Evolutionary conservation across 176 grass and related monocot species (phyloP), one percentile per base, ranked within the genome.

Genomic region (Cenchrus purpureus): DNA sequence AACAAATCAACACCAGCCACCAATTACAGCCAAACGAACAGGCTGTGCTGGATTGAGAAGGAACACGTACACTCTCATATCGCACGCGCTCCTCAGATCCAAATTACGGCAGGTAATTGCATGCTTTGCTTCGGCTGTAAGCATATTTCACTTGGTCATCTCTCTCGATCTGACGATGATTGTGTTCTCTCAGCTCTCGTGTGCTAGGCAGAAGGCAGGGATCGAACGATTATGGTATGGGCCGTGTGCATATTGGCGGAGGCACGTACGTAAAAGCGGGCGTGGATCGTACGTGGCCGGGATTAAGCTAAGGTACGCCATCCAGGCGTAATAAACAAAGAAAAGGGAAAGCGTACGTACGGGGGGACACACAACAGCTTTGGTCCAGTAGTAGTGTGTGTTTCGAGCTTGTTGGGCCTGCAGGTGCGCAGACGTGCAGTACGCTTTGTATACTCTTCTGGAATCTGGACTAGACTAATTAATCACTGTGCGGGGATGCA

Each of bases 81-180:
- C 48, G 10, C 48, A 1, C 7, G 0, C 46, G 10, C 48, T 50
- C 9, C 1, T n/a, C 16, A 59, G 34, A 77, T 56, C 51, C 55
- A 60, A 8, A 44, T 59, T 44, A 59, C 34, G 4, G 17, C 10
- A 25, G 53, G 6, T 59, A 43, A 31, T 87, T 86, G 37, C 37
- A 40, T 40, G 37, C 37, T 40, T 40, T 40, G 84, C 73, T 90
- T 86, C 50, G 40, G 29, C 11, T 44, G 66, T 60, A 83, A 83
- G 79, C 84, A 79, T 73, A 78, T 68, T 79, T 72, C 22, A 51
- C 6, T 29, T 51, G 6, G 2, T 22, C 6, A 7, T 29, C 14
- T 51, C 7, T 20, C 71, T 56, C 31, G 31, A 1, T 32, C 57
- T 56, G 10, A 73, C 11, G 17, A 52, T 83, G 28, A 83, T 59